Conservation (phyloP, 2,329 filamentous ascomycete genomes). For the Nothophaeocryptopus gaeumannii region DNA sequence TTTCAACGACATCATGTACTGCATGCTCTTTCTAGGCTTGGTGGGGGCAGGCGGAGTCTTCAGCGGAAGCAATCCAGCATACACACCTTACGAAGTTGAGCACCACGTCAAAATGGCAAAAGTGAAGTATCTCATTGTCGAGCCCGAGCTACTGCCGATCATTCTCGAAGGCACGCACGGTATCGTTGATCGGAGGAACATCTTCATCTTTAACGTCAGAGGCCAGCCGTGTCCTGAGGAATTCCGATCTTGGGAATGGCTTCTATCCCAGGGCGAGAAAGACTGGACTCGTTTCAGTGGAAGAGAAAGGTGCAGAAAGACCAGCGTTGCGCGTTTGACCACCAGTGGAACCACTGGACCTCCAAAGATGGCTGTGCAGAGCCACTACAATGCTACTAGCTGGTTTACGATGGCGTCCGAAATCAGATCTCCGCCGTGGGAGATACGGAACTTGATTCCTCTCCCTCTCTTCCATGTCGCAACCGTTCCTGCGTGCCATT, state of each 20-base stretch:
- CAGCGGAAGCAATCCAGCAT: constrained; percentile 31
- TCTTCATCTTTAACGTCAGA: constrained; percentile 7
- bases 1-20: constrained; percentile 50
- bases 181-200: background rate
- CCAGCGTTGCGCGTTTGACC: background rate
- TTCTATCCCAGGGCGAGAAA: constrained; percentile 5
- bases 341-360: constrained; percentile 3
- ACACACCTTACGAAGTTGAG: constrained; percentile 33
- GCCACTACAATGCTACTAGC: constrained; percentile 5
- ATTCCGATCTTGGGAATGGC: constrained; percentile 5
- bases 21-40: constrained; percentile 30
- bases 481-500: too few relatives aligned
- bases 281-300: constrained; percentile 5
- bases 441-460: background rate
- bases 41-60: constrained; percentile 5
- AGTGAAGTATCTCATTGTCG: constrained; percentile 30
- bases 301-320: background rate
- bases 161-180: constrained; percentile 32
- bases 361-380: constrained; percentile 8
- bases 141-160: constrained; percentile 36
- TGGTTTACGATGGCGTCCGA: constrained; percentile 5
- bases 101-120: constrained; percentile 30
- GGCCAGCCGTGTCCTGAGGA: constrained; percentile 6
- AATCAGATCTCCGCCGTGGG: background rate
- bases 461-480: too few relatives aligned